Percentiles rank a stretch among this genome's conserved stretches.
phyloP scores from a whole-genome alignment of 108 stramenopile species.

The Skeletonema marinoi region DNA sequence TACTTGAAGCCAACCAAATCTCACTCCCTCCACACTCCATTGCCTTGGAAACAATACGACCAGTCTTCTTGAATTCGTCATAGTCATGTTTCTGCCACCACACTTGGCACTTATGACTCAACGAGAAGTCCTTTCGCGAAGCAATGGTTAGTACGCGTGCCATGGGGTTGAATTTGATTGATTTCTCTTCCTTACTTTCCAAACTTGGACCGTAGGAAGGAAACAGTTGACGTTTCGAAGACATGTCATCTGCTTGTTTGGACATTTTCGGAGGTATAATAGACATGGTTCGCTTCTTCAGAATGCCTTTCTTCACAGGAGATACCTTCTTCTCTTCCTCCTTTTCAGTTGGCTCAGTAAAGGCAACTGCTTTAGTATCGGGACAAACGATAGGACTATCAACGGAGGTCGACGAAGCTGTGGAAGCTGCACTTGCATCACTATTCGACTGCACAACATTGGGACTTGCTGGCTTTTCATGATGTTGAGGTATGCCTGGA shows the following conservation, averaged over 20 bases:
- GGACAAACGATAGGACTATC: not conserved
- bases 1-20: constrained; percentile 78
- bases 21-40: constrained; percentile 88
- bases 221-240: constrained; percentile 29
- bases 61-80: constrained; percentile 87
- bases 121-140: constrained; percentile 67
- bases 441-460: not conserved
- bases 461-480: not conserved
- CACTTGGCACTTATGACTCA: constrained; percentile 60
- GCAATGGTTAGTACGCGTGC: constrained; percentile 80
- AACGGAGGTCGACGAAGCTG: not conserved
- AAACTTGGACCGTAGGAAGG: constrained; percentile 30
- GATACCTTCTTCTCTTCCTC: not conserved
- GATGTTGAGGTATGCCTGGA: not conserved
- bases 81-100: constrained; percentile 90
- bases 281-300: constrained; percentile 1
- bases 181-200: constrained; percentile 25
- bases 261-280: constrained; percentile 21
- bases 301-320: not conserved
- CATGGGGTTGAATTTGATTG: constrained; percentile 75
- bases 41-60: constrained; percentile 85
- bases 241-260: constrained; percentile 29
- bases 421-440: not conserved
- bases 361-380: not conserved
- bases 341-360: not conserved